A percentile compares a stretch with the other conserved stretches of the same genome.
phyloP scores from a whole-genome alignment of 1,284 basidiomycete species.

The Cutaneotrichosporon sp. region DNA sequence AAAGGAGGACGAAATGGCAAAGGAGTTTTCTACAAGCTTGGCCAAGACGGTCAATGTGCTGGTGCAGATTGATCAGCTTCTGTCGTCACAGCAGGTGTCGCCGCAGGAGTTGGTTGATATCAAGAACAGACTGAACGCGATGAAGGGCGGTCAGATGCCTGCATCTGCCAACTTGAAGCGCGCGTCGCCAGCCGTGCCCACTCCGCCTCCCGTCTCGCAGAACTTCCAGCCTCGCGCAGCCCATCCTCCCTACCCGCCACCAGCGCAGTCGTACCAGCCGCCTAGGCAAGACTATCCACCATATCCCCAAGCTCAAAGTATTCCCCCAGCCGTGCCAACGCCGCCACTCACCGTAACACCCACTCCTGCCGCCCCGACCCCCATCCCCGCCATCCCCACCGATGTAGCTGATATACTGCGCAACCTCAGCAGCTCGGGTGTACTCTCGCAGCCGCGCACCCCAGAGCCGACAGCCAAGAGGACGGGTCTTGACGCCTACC shows the following conservation, averaged over 20 bases:
- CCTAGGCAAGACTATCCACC: conserved; percentile 9
- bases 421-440: conserved; percentile 34
- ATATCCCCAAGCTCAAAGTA: conserved; percentile 8
- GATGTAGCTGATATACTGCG: conserved; percentile 41
- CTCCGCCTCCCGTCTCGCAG: conserved; percentile 35
- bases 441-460: conserved; percentile 52
- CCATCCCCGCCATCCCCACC: conserved; percentile 24
- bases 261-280: conserved; percentile 14
- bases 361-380: conserved; percentile 6
- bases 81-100: conserved; percentile 31
- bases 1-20: conserved; percentile 39
- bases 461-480: conserved; percentile 48
- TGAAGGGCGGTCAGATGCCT: conserved; percentile 44
- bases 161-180: conserved; percentile 18
- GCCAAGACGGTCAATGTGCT: conserved; percentile 38
- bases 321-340: conserved; percentile 24
- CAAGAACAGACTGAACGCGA: conserved; percentile 34
- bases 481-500: conserved; percentile 60
- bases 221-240: conserved; percentile 32
- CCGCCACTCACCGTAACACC: conserved; percentile 17
- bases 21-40: conserved; percentile 18
- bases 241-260: background rate
- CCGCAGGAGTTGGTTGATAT: conserved; percentile 39
- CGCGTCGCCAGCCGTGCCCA: conserved; percentile 23
- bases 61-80: conserved; percentile 34